Evolutionary conservation across 352 stramenopile genomes (phyloP), one percentile per base, ranked within the genome.

Genomic region (Globisporangium middletonii): DNA sequence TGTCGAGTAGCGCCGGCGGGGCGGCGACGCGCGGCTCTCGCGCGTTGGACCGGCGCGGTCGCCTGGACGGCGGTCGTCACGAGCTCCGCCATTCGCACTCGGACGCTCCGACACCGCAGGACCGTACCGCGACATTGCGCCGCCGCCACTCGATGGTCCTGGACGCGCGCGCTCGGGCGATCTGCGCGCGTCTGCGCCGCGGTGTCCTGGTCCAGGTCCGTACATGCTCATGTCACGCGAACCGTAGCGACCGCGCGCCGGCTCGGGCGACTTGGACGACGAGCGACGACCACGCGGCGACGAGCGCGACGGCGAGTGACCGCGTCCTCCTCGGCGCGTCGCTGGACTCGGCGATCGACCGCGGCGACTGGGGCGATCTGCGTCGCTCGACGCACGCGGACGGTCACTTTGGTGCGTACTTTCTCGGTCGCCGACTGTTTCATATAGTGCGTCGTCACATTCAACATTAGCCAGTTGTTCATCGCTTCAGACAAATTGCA

Each of bases 271-370:
- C 37, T 51, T 42, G 15, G 30, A 42, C 15, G 27, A 16, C n/a
- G 48, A 43, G 15, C 28, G 68, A 47, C 41, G 54, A 18, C 61
- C 42, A 0, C 35, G 55, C 8, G 68, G 42, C 54, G 71, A 71
- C 4, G 71, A 83, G 38, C 55, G 66, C 4, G 71, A 83, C 41
- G 57, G 69, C 6, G 66, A 68, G 50, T 48, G 60, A 47, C 45
- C 19, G 4, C 52, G 55, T 9, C 28, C 59, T 9, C 28, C 59
- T 63, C 46, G 68, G 50, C 30, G 64, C 68, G 26, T 46, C 47
- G 61, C 64, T 37, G 45, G 65, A 23, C 61, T 63, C 56, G 5
- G 30, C 23, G 9, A 26, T 49, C 11, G 33, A 9, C 33, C 33
- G 33, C 33, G 33, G 7, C 33, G 33, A 38, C 33, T 38, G 33